These are phyloP conservation scores for Colletotrichum sp. DNA, from an alignment of 2,329 filamentous ascomycete genomes.

Conservation along the genomic window DNA sequence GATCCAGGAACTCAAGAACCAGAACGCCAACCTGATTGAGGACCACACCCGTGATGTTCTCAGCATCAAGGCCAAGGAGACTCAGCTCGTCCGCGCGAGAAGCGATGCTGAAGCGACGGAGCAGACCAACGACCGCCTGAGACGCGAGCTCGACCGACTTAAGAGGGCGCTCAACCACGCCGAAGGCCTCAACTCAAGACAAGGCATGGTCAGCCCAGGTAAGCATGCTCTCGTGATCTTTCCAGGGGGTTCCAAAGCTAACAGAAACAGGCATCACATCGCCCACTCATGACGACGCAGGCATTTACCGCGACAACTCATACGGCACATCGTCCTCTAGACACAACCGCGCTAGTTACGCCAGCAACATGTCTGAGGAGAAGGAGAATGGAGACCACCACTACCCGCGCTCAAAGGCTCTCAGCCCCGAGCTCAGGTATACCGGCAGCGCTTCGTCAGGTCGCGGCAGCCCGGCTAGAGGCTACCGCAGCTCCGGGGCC, in stretches of 20 bases:
- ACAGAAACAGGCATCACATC: conserved; percentile 47
- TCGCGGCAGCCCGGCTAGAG: conserved; percentile 63
- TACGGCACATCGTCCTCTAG: conserved; percentile 33
- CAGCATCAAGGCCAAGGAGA: conserved; percentile 98
- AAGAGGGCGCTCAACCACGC: conserved; percentile 81
- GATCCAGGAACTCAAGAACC: conserved; percentile 92
- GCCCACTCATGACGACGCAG: conserved; percentile 62
- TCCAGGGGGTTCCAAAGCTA: background rate
- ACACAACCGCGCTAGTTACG: conserved; percentile 64
- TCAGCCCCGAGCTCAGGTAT: conserved; percentile 61
- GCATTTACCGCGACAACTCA: conserved; percentile 60
- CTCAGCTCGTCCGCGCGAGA: conserved; percentile 89
- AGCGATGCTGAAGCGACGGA: conserved; percentile 91
- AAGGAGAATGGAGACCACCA: conserved; percentile 71
- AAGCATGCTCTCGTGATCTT: background rate
- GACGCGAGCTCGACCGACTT: conserved; percentile 88
- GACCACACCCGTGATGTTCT: conserved; percentile 95
- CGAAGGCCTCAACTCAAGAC: conserved; percentile 50
- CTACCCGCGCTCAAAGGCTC: conserved; percentile 52
- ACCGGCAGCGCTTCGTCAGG: conserved; percentile 58
- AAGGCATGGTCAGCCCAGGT: conserved; percentile 32
- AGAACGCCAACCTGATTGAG: conserved; percentile 96
- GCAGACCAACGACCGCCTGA: conserved; percentile 81
- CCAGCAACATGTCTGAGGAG: conserved; percentile 74
- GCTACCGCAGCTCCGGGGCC: conserved; percentile 46